A percentile compares a stretch with the other conserved stretches of the same genome.
Evolutionary conservation across 2,329 filamentous ascomycete genomes (phyloP).

Genomic region (Cladosporium sp.): DNA sequence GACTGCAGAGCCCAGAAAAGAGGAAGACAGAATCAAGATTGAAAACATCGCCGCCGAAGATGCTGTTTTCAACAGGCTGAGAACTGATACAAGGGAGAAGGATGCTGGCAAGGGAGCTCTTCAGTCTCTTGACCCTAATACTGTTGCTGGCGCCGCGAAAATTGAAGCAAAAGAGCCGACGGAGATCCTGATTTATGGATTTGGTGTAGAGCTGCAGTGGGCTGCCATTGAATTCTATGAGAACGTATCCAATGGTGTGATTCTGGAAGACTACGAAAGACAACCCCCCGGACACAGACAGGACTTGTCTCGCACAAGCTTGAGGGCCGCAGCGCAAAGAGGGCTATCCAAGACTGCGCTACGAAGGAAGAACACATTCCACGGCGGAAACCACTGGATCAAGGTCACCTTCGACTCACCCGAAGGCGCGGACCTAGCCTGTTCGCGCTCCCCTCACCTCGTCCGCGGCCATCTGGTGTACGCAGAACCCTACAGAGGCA

Average conservation of each 20-base stretch:
- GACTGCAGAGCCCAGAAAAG: slow-evolving; percentile 55
- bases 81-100: slow-evolving; percentile 28
- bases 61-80: slow-evolving; percentile 40
- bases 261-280: slow-evolving; percentile 91
- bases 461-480: slow-evolving; percentile 46
- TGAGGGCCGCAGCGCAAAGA: slow-evolving; percentile 65
- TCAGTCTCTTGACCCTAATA: slow-evolving; percentile 27
- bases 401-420: slow-evolving; percentile 50
- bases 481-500: slow-evolving; percentile 45
- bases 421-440: slow-evolving; percentile 46
- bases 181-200: slow-evolving; percentile 83
- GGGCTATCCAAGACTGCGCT: slow-evolving; percentile 69
- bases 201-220: slow-evolving; percentile 65
- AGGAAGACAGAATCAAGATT: slow-evolving; percentile 50
- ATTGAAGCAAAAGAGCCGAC: slow-evolving; percentile 53
- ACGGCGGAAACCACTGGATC: slow-evolving; percentile 87
- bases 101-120: slow-evolving; percentile 19
- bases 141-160: slow-evolving; percentile 31
- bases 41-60: slow-evolving; percentile 45
- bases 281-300: slow-evolving; percentile 66
- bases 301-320: slow-evolving; percentile 68
- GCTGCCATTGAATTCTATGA: slow-evolving; percentile 87
- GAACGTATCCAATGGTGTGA: slow-evolving; percentile 69
- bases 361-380: slow-evolving; percentile 73
- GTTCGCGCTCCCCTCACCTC: slow-evolving; percentile 43